These are phyloP conservation scores for Zygoascus meyerae DNA, from an alignment of 1,139 yeast species.

Conservation along the genomic window DNA sequence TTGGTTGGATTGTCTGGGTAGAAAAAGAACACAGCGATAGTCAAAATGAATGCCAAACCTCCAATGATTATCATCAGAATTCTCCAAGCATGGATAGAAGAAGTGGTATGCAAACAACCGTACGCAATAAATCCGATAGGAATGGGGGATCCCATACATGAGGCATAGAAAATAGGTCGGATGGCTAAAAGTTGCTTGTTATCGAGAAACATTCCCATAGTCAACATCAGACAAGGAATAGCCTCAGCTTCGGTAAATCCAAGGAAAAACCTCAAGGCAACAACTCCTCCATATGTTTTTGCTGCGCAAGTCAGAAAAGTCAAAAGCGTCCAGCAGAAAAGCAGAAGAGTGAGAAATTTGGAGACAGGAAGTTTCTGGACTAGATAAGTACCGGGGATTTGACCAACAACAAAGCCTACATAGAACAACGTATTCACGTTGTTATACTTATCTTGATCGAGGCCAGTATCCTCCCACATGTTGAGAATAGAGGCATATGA, in stretches of 20 bases:
- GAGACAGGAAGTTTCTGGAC: slow-evolving; percentile 51
- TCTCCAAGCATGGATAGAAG: slow-evolving; percentile 36
- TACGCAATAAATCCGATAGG: slow-evolving; percentile 45
- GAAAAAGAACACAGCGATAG: slow-evolving; percentile 31
- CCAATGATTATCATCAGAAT: slow-evolving; percentile 42
- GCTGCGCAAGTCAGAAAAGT: slow-evolving; percentile 47
- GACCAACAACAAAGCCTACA: slow-evolving; percentile 47
- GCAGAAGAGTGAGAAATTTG: slow-evolving; percentile 42
- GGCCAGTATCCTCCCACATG: slow-evolving; percentile 39
- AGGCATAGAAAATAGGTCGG: slow-evolving; percentile 42
- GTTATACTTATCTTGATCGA: slow-evolving; percentile 22
- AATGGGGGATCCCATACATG: slow-evolving; percentile 42
- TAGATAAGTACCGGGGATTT: slow-evolving; percentile 48
- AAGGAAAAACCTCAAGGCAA: slow-evolving; percentile 41
- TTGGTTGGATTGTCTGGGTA: slow-evolving; percentile 45
- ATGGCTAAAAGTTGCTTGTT: slow-evolving; percentile 39
- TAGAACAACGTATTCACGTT: slow-evolving; percentile 43
- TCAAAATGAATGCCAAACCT: slow-evolving; percentile 37
- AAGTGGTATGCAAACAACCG: slow-evolving; percentile 36
- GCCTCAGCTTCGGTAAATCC: slow-evolving; percentile 41
- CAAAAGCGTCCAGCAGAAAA: slow-evolving; percentile 47
- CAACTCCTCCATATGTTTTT: slow-evolving; percentile 39
- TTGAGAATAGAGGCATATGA: slow-evolving; percentile 42
- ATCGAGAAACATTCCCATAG: slow-evolving; percentile 44
- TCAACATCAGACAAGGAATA: slow-evolving; percentile 41